Evolutionary conservation across 768 basidiomycete species (phyloP).

Genomic region (Lactarius sp.): DNA sequence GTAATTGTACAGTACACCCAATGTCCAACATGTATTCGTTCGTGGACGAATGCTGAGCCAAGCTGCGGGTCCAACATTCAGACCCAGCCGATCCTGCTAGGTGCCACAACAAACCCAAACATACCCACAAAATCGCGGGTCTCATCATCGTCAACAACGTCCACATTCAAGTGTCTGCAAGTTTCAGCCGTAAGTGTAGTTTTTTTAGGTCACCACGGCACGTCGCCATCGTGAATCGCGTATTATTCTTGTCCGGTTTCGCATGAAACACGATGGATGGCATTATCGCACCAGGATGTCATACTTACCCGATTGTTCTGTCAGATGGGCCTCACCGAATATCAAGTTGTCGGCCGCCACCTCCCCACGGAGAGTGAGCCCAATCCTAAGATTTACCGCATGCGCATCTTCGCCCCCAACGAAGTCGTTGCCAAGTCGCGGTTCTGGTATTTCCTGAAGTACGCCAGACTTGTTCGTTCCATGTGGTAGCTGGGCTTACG

Average conservation of each 20-base stretch:
- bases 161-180: conserved; percentile 26
- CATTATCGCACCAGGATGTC: conserved; percentile 11
- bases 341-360: conserved; percentile 96
- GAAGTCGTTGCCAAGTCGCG: conserved; percentile 98
- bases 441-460: conserved; percentile 99
- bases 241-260: background rate
- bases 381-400: conserved; percentile 97
- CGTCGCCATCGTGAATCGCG: background rate
- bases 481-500: background rate
- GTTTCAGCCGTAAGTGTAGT: conserved; percentile 31
- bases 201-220: background rate
- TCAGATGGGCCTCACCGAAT: conserved; percentile 83
- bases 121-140: conserved; percentile 2
- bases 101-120: conserved; percentile 22
- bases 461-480: conserved; percentile 27
- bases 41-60: background rate
- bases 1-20: conserved; percentile 4
- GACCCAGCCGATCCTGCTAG: conserved; percentile 4
- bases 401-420: conserved; percentile 99
- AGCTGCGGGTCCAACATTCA: background rate
- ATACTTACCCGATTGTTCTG: conserved; percentile 1
- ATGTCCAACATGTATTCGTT: conserved; percentile 2
- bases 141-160: conserved; percentile 31
- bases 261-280: conserved; percentile 10
- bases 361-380: conserved; percentile 91